phyloP scores from a whole-genome alignment of 257 asterid genomes.

The Fraxinus americana region DNA sequence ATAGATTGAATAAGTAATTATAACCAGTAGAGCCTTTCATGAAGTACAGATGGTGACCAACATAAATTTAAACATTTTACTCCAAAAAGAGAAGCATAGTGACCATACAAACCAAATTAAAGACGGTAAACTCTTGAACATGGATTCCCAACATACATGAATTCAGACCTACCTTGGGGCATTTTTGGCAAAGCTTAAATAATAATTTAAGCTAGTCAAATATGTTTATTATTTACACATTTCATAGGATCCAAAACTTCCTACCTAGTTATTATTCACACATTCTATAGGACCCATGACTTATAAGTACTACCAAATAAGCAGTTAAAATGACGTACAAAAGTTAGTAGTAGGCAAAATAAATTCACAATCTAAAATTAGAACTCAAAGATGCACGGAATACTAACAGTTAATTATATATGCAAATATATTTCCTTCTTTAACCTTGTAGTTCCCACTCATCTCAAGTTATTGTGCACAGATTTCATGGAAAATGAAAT shows the following conservation, averaged over 20 bases:
- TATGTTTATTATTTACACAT: too few species aligned
- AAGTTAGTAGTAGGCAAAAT: background rate
- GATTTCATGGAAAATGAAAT: conserved; percentile 2
- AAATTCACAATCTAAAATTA: background rate
- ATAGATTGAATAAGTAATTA: background rate
- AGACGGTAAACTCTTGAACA: background rate
- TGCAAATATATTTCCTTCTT: background rate
- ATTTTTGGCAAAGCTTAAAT: too few species aligned
- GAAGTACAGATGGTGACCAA: background rate
- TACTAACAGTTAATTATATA: background rate
- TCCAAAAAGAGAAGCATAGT: background rate
- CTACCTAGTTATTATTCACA: too few species aligned
- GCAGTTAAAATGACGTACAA: background rate
- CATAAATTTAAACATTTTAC: background rate
- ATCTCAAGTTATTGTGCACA: background rate
- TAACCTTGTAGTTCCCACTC: background rate
- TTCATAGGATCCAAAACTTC: too few species aligned
- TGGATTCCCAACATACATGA: background rate
- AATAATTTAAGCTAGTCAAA: too few species aligned
- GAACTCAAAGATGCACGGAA: background rate
- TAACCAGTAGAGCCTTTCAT: background rate
- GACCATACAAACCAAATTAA: background rate
- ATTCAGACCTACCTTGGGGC: background rate
- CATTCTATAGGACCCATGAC: too few species aligned
- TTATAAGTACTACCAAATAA: too few species aligned